Base-by-base conservation (phyloP, 345 rosid species). In the Melaleuca alternifolia region DNA sequence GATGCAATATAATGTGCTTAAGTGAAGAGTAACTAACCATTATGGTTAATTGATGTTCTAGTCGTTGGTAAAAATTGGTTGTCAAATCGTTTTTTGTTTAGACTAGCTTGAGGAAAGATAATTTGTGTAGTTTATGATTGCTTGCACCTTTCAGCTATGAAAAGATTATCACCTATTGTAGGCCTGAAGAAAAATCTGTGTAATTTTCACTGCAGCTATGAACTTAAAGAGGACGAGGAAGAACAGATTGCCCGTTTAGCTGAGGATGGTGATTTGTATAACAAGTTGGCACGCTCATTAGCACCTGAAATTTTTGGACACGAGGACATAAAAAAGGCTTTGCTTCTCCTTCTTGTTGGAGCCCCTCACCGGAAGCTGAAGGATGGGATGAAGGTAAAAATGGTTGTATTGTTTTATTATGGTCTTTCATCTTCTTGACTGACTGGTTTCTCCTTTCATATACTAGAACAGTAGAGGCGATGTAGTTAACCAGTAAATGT, bases 281-380 rank as follows among this genome's bases (percentile, higher is more conserved):
- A 93, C 90, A 97, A 95, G 93, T 91, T 97, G 91, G 93, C 99
- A 51, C 90, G 92, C 85, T 95, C 99, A 51, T 89, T 97, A 83
- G 99, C 99, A 81, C 99, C 99, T 87, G 98, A 96, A 93, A 97
- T 97, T 87, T 97, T 95, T 92, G 99, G 99, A 87, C 99, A 97
- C 89, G 99, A 97, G 90, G 99, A 97, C 91, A 94, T 96, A 23
- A 97, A 97, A 86, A 97, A 95, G 86, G 99, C 99, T 77, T 91
- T 97, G 83, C 98, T 97, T 88, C 97, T 97, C 88, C 96, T 96
- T 51, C 99, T 96, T 82, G 98, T 97, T 87, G 98, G 99, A 86
- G 98, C 99, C 89, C 99, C 99, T 82, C 99, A 95, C 91, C 91
- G 98, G 87, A 97, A 95, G 84, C 89, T 97, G 82, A 96, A 96